These are phyloP conservation scores for Hypoxylon fuscum DNA, from an alignment of 495 filamentous ascomycete genomes.

Conservation along the genomic window DNA sequence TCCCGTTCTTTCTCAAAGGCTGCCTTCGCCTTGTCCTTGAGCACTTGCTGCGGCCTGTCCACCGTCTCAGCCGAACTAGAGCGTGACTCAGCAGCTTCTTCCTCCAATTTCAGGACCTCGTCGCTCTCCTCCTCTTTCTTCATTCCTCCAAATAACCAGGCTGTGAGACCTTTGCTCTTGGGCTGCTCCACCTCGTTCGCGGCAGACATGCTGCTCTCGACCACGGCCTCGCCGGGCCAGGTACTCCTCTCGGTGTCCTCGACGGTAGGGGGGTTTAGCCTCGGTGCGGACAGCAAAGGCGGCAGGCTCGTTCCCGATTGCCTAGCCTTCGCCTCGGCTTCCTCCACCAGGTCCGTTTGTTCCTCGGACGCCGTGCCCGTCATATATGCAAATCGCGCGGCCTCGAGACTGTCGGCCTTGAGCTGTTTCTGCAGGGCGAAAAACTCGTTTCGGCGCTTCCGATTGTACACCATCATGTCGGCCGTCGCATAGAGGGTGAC, in stretches of 20 bases:
- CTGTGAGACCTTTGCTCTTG: slow-evolving; percentile 33
- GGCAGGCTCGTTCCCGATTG: slow-evolving; percentile 49
- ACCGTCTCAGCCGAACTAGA: slow-evolving; percentile 26
- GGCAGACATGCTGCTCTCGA: slow-evolving; percentile 21
- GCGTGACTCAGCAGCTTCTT: slow-evolving; percentile 13
- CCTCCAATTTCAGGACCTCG: slow-evolving; percentile 40
- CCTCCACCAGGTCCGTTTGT: slow-evolving; percentile 60
- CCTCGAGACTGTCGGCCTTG: slow-evolving; percentile 59
- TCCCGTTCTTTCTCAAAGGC: slow-evolving; percentile 62
- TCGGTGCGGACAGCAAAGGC: slow-evolving; percentile 41
- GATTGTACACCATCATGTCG: slow-evolving; percentile 91
- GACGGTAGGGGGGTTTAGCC: background rate
- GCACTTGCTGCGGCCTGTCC: slow-evolving; percentile 12
- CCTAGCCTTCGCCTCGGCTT: slow-evolving; percentile 45
- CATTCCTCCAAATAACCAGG: slow-evolving; percentile 57
- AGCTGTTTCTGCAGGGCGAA: slow-evolving; percentile 68
- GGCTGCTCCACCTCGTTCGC: slow-evolving; percentile 49
- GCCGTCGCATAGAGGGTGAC: slow-evolving; percentile 81
- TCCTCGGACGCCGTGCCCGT: slow-evolving; percentile 69
- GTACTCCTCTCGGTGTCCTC: slow-evolving; percentile 15
- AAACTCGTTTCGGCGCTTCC: slow-evolving; percentile 71
- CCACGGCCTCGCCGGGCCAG: slow-evolving; percentile 38
- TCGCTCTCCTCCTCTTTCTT: slow-evolving; percentile 67
- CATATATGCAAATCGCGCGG: slow-evolving; percentile 68
- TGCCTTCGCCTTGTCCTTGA: slow-evolving; percentile 49